phyloP scores from a whole-genome alignment of 441 rosid genomes.

The Aleurites moluccanus region DNA sequence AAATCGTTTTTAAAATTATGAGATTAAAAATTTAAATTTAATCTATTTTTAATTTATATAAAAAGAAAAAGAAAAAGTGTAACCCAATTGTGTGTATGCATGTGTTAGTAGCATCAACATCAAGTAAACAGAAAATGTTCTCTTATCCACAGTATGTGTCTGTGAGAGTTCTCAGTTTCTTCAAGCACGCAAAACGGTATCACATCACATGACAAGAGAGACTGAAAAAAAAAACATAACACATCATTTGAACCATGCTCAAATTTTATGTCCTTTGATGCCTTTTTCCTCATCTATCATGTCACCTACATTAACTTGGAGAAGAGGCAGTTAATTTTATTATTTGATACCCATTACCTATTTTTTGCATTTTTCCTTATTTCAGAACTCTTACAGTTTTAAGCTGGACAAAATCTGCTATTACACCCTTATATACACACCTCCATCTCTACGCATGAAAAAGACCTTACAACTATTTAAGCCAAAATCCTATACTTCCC shows the following conservation, averaged over 20 bases:
- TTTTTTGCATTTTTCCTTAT: background rate
- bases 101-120: conserved; percentile 9
- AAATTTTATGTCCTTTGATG: conserved; percentile 23
- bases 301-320: conserved; percentile 29
- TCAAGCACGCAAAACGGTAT: conserved; percentile 23
- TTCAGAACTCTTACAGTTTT: background rate
- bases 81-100: background rate
- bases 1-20: no score
- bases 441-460: background rate
- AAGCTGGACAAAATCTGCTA: background rate
- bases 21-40: no score
- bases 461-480: conserved; percentile 13
- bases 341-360: conserved; percentile 3
- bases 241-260: conserved; percentile 19
- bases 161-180: background rate
- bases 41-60: no score
- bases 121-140: conserved; percentile 13
- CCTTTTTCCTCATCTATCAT: conserved; percentile 33
- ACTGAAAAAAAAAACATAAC: background rate
- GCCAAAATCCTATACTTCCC: background rate
- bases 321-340: background rate
- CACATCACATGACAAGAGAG: conserved; percentile 24
- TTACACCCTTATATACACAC: background rate
- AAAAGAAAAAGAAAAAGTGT: no score
- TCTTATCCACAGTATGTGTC: conserved; percentile 18